Conservation (phyloP, 2,329 filamentous ascomycete species). For the Trichoderma asperellum region DNA sequence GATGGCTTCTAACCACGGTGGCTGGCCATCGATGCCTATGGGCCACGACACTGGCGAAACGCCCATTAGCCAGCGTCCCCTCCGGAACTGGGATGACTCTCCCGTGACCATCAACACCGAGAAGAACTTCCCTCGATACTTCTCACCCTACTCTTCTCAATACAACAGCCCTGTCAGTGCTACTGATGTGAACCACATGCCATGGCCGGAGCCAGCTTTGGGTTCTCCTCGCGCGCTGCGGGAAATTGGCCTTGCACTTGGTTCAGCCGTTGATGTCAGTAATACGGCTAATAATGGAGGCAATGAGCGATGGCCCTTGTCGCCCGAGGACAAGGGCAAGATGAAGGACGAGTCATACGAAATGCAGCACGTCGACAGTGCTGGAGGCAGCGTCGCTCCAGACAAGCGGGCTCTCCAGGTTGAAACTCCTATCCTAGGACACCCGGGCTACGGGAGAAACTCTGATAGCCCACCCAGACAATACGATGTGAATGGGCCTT, state of each 20-base stretch:
- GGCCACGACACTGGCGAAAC: constrained; percentile 38
- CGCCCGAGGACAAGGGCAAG: constrained; percentile 49
- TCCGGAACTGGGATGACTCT: constrained; percentile 48
- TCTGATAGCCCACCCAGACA: constrained; percentile 34
- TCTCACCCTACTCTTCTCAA: constrained; percentile 64
- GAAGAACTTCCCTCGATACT: constrained; percentile 51
- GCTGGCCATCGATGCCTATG: constrained; percentile 47
- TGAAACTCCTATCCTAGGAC: constrained; percentile 49
- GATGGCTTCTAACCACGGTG: constrained; percentile 34
- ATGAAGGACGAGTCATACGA: constrained; percentile 46
- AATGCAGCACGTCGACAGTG: constrained; percentile 40
- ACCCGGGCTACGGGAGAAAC: constrained; percentile 52
- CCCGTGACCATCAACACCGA: constrained; percentile 51
- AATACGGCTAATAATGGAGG: neutral
- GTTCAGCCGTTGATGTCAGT: constrained; percentile 25
- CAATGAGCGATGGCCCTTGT: constrained; percentile 31
- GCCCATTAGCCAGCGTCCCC: constrained; percentile 37
- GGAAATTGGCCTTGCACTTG: constrained; percentile 32
- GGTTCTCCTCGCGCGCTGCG: constrained; percentile 21
- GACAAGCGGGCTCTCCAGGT: constrained; percentile 33
- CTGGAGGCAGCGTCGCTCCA: constrained; percentile 14
- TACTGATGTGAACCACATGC: constrained; percentile 41
- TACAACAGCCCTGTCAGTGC: constrained; percentile 61
- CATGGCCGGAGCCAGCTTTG: constrained; percentile 43
- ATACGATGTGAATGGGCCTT: constrained; percentile 29